These are phyloP conservation scores for Bisporella sp. DNA, from an alignment of 2,329 filamentous ascomycete species.

Conservation along the genomic window DNA sequence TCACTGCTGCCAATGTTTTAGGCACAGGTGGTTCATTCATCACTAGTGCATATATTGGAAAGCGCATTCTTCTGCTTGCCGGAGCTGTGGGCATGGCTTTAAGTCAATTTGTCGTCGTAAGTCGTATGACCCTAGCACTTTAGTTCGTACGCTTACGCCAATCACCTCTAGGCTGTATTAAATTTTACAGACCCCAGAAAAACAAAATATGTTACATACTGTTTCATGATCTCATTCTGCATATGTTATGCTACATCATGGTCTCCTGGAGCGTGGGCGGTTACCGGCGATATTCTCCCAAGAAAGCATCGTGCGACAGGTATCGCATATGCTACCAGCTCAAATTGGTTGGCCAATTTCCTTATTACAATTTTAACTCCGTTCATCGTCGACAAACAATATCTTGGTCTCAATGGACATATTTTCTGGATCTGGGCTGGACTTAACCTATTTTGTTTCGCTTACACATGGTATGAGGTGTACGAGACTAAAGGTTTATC, in stretches of 20 bases:
- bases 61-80: background rate
- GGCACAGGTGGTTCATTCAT: background rate
- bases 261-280: background rate
- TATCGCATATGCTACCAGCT: background rate
- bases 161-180: no score
- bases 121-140: background rate
- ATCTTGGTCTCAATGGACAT: conserved; percentile 26
- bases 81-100: background rate
- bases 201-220: background rate
- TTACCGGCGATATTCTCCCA: background rate
- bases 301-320: background rate
- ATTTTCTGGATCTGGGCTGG: conserved; percentile 51
- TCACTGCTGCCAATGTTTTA: conserved; percentile 38
- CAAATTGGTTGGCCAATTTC: background rate
- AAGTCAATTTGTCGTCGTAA: background rate
- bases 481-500: conserved; percentile 64
- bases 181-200: background rate
- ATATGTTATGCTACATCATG: background rate
- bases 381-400: background rate
- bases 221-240: background rate
- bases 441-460: conserved; percentile 43
- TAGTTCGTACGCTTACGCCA: no score
- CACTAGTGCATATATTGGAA: background rate
- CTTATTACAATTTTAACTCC: background rate
- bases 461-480: conserved; percentile 51